Percentiles rank a stretch among this genome's conserved stretches.
phyloP scores from a whole-genome alignment of 768 basidiomycete species.

The Naematelia aurantialba region DNA sequence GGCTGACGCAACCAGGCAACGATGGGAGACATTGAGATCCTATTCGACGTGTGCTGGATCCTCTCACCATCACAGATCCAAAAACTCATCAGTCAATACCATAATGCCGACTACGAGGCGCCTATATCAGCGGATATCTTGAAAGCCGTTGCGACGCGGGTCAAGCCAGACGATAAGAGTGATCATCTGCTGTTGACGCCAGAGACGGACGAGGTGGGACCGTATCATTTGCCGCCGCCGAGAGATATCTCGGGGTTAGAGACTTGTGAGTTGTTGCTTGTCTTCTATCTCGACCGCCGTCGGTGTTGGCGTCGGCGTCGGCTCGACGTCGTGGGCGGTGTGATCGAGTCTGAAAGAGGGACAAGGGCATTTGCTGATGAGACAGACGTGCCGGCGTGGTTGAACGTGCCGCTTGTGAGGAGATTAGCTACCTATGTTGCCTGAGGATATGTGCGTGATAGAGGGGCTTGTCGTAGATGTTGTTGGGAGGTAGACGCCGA shows the following conservation, averaged over 20 bases:
- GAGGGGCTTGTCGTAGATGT: too few relatives aligned
- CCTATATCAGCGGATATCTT: constrained; percentile 97
- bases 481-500: too few relatives aligned
- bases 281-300: not conserved
- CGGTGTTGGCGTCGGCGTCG: too few relatives aligned
- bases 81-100: constrained; percentile 98
- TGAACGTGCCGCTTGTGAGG: constrained; percentile 41
- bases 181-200: constrained; percentile 94
- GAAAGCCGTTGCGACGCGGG: constrained; percentile 90
- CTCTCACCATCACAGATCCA: constrained; percentile 98
- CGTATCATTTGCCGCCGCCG: constrained; percentile 75
- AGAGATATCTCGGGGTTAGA: constrained; percentile 93
- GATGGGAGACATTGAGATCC: constrained; percentile 93
- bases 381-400: constrained; percentile 56
- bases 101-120: constrained; percentile 98
- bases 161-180: constrained; percentile 92
- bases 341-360: not conserved
- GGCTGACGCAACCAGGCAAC: constrained; percentile 61
- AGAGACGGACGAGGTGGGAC: constrained; percentile 94
- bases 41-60: constrained; percentile 98
- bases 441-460: constrained; percentile 1
- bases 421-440: constrained; percentile 37
- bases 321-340: not conserved
- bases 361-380: constrained; percentile 60
- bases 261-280: constrained; percentile 57